These are phyloP conservation scores for Cryphonectria carpinicola DNA, from an alignment of 2,329 filamentous ascomycete genomes.

Conservation along the genomic window DNA sequence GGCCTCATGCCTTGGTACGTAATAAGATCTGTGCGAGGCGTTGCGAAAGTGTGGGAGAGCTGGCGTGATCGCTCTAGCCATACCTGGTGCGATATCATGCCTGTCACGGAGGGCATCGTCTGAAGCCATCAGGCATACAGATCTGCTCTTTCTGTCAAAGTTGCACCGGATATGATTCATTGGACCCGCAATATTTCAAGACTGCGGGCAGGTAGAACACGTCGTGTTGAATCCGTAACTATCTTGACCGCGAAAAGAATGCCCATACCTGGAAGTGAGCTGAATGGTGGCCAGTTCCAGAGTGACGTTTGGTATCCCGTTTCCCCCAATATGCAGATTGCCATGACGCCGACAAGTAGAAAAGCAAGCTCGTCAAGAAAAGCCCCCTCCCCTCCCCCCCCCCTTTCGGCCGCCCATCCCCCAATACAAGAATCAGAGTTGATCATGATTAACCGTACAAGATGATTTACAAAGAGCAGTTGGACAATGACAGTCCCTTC, in stretches of 20 bases:
- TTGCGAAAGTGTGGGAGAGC: background rate
- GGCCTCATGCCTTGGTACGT: background rate
- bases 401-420: no score
- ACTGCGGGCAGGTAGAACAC: background rate
- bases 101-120: background rate
- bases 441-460: conserved; percentile 22
- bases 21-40: background rate
- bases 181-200: background rate
- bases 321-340: conserved; percentile 14
- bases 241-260: background rate
- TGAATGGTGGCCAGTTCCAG: conserved; percentile 1
- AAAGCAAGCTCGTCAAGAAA: conserved; percentile 17
- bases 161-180: background rate
- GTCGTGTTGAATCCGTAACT: conserved; percentile 1
- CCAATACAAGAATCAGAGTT: background rate
- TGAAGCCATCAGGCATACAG: background rate
- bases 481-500: background rate
- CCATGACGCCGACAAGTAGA: conserved; percentile 23
- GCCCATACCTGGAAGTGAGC: background rate
- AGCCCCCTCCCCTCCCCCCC: background rate
- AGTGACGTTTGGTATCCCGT: conserved; percentile 22
- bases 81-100: background rate
- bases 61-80: background rate
- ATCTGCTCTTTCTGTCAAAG: background rate
- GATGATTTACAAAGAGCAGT: conserved; percentile 5